phyloP scores from a whole-genome alignment of 208 protist genomes.

The Leishmania mexicana region DNA sequence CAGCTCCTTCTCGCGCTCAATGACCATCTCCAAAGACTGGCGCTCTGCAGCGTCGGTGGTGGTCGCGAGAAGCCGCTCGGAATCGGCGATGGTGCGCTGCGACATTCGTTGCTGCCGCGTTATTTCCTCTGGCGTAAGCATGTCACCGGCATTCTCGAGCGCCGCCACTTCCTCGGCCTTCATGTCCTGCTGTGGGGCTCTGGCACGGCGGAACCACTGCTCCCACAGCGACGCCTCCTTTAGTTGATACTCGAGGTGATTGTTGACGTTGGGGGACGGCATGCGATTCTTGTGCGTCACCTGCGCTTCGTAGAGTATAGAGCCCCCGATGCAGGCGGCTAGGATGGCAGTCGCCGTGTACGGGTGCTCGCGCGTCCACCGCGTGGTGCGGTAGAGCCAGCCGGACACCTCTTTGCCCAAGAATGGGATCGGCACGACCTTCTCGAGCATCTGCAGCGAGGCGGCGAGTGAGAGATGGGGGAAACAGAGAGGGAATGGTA shows the following conservation, averaged over 20 bases:
- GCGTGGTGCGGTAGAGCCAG: conserved; percentile 83
- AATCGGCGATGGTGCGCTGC: conserved; percentile 42
- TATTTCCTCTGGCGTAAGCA: conserved; percentile 14
- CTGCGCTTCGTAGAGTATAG: conserved; percentile 77
- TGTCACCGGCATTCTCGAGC: neutral
- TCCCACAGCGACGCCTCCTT: conserved; percentile 42
- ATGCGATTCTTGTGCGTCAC: conserved; percentile 83
- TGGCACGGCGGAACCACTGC: conserved; percentile 29
- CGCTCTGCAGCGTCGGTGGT: conserved; percentile 55
- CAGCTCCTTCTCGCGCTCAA: conserved; percentile 60
- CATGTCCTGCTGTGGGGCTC: conserved; percentile 8
- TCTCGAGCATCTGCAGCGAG: conserved; percentile 62
- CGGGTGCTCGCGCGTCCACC: conserved; percentile 67
- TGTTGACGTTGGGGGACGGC: conserved; percentile 80
- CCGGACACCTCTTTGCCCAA: conserved; percentile 74
- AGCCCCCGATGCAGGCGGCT: conserved; percentile 44
- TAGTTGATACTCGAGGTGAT: conserved; percentile 85
- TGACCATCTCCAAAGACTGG: conserved; percentile 55
- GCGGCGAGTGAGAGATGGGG: no score
- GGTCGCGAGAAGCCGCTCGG: conserved; percentile 52
- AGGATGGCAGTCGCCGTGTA: conserved; percentile 54
- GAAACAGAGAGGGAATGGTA: no score
- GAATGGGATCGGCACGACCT: conserved; percentile 85
- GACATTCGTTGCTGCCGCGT: conserved; percentile 25
- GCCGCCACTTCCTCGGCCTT: conserved; percentile 3